Evolutionary conservation across 345 rosid genomes (phyloP).

Genomic region (Abelmoschus esculentus): DNA sequence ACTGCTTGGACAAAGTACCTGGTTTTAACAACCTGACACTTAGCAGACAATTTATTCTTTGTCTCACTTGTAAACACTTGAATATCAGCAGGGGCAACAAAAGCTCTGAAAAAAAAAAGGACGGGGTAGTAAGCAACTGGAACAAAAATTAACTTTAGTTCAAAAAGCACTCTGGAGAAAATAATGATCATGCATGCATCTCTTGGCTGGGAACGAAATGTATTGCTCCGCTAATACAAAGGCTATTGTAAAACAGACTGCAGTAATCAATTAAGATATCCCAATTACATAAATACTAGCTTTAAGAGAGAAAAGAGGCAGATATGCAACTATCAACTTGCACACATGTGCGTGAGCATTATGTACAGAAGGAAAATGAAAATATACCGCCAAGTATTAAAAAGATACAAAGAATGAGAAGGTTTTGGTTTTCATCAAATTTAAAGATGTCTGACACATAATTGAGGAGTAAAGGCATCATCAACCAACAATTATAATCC

Average conservation of each 20-base stretch:
- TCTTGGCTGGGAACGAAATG: background rate
- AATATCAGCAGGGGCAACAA: slow-evolving; percentile 38
- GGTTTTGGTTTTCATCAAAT: background rate
- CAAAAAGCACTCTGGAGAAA: background rate
- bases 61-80: slow-evolving; percentile 71
- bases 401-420: background rate
- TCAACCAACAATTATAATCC: background rate
- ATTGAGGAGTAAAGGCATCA: background rate
- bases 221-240: no score
- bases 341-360: background rate
- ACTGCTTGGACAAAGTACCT: slow-evolving; percentile 80
- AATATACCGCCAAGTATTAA: background rate
- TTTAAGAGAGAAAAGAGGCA: background rate
- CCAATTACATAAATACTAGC: background rate
- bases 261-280: background rate
- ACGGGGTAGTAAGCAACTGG: slow-evolving; percentile 6
- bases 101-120: slow-evolving; percentile 37
- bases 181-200: slow-evolving; percentile 2
- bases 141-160: background rate
- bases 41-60: slow-evolving; percentile 53
- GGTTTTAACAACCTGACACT: slow-evolving; percentile 67
- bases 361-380: background rate
- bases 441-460: background rate
- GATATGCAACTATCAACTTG: background rate
- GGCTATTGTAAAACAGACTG: no score